These are phyloP conservation scores for Penicillium simplicissimum DNA, from an alignment of 495 filamentous ascomycete species.

Conservation along the genomic window DNA sequence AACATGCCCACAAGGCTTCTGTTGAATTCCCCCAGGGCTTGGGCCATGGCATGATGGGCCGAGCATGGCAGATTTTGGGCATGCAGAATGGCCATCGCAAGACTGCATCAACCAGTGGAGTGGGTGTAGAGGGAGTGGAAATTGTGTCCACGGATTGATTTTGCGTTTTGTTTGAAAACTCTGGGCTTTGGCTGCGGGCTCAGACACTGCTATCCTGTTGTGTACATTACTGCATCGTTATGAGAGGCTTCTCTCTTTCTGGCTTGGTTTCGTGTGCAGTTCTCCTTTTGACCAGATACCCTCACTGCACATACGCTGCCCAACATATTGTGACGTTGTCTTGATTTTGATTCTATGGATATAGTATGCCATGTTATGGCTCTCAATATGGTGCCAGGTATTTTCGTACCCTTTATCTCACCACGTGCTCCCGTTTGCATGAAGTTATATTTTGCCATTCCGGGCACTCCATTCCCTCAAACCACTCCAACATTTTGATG, in stretches of 20 bases:
- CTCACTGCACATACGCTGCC: neutral
- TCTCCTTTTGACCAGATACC: conserved; percentile 11
- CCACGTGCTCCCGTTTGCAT: no score
- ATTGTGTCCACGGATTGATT: conserved; percentile 23
- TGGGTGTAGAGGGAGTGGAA: conserved; percentile 22
- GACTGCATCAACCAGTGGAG: conserved; percentile 14
- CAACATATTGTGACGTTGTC: conserved; percentile 10
- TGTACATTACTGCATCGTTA: neutral
- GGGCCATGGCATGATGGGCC: conserved; percentile 49
- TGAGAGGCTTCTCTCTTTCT: neutral
- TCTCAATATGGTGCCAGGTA: neutral
- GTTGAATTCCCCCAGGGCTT: conserved; percentile 38
- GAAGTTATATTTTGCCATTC: no score
- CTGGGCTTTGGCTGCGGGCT: neutral
- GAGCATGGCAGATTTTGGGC: conserved; percentile 47
- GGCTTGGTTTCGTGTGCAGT: conserved; percentile 6
- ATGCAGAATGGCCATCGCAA: conserved; percentile 41
- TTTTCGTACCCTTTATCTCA: no score
- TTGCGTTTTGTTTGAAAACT: neutral
- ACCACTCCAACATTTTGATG: no score
- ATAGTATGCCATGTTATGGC: conserved; percentile 4
- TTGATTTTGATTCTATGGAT: conserved; percentile 13
- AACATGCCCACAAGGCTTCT: conserved; percentile 34
- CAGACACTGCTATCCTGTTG: neutral
- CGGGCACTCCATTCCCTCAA: no score